A percentile compares a stretch with the other conserved stretches of the same genome.
Conservation (phyloP, 2,329 filamentous ascomycete genomes). For the Alternaria ventricosa region DNA sequence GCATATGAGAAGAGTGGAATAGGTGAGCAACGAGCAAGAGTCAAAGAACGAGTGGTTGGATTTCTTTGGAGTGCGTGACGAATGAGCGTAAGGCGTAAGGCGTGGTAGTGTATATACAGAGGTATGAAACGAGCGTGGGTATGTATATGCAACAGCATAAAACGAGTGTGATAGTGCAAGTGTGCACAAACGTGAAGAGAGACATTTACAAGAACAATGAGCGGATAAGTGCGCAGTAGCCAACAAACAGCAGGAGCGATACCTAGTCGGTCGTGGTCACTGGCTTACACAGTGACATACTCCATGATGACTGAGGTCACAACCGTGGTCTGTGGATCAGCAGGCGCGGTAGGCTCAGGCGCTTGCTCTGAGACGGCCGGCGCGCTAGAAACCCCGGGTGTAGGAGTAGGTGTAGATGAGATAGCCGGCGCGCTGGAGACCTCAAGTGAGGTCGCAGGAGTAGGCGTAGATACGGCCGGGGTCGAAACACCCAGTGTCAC, state of each 20-base stretch:
- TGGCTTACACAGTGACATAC: conserved; percentile 19
- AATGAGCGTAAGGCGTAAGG: neutral
- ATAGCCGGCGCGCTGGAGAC: neutral
- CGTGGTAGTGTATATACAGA: neutral
- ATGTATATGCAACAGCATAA: neutral
- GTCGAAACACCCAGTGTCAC: conserved; percentile 8
- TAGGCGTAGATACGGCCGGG: neutral
- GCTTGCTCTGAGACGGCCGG: neutral
- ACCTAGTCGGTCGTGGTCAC: no score
- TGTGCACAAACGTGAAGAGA: neutral
- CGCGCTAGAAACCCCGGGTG: neutral
- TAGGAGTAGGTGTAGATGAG: neutral
- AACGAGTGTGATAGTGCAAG: conserved; percentile 3
- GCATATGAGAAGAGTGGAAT: neutral
- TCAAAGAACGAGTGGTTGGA: neutral
- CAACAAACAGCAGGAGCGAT: neutral
- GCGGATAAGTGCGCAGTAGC: neutral
- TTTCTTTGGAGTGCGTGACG: neutral
- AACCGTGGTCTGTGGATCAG: conserved; percentile 15
- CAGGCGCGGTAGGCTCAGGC: conserved; percentile 2
- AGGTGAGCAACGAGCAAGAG: neutral
- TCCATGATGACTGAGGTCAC: conserved; percentile 24
- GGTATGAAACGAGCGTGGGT: neutral
- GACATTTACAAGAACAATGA: neutral
- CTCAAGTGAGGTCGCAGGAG: neutral